phyloP scores from a whole-genome alignment of 2,329 filamentous ascomycete species.

The Sclerotinia borealis region DNA sequence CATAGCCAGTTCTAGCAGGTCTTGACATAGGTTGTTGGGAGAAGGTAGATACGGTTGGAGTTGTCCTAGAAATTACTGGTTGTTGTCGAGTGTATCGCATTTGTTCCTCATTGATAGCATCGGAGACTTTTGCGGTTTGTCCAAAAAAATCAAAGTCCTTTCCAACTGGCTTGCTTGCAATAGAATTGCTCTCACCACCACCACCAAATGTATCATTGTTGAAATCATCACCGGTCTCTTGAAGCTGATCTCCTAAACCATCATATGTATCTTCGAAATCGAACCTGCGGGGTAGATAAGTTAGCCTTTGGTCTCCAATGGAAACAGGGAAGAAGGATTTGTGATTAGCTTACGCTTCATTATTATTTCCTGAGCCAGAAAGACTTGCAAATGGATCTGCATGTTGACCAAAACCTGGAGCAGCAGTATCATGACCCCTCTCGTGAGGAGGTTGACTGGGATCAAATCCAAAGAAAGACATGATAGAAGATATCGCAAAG shows the following conservation, averaged over 20 bases:
- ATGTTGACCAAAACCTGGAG: conserved; percentile 74
- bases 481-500: conserved; percentile 33
- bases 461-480: conserved; percentile 94
- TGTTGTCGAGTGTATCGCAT: conserved; percentile 73
- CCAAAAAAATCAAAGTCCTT: conserved; percentile 98
- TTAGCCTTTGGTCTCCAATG: neutral
- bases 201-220: conserved; percentile 92
- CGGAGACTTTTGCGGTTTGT: conserved; percentile 78
- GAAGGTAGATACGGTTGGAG: conserved; percentile 36
- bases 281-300: conserved; percentile 41
- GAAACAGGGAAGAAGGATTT: neutral
- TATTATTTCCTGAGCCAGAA: conserved; percentile 56
- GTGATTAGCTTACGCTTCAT: conserved; percentile 35
- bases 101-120: conserved; percentile 87
- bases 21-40: conserved; percentile 41
- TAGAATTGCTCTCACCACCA: conserved; percentile 39
- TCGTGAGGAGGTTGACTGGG: conserved; percentile 54
- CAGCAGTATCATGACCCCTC: conserved; percentile 57
- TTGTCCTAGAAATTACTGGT: conserved; percentile 47
- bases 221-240: conserved; percentile 88
- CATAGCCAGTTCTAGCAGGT: conserved; percentile 76
- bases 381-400: conserved; percentile 86
- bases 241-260: conserved; percentile 81
- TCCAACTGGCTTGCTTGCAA: conserved; percentile 53
- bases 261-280: conserved; percentile 98